Evolutionary conservation across 441 rosid species (phyloP), one percentile per base, ranked within the genome.

Genomic region (Erodium texanum): DNA sequence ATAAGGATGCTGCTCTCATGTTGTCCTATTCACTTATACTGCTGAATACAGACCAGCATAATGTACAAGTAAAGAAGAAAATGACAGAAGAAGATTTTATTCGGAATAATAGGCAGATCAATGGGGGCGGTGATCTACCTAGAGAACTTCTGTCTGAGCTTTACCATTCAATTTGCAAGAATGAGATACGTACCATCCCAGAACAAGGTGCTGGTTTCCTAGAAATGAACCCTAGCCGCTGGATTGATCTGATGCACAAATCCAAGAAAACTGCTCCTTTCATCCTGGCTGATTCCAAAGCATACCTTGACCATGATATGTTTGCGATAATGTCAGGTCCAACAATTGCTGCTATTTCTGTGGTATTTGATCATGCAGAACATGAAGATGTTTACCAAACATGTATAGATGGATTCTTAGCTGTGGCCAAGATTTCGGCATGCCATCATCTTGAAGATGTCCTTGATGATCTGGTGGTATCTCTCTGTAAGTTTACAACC

Each of bases 401-500:
- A 62, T 94, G 99, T 77, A 87, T 94, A 50, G 96, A 94, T 80
- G 99, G 99, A 71, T 94, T 88, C 83, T 80, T 91, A 74, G 97
- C 97, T 73, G 87, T 93, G 70, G 96, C 99, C 12, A 93, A 89
- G 79, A 93, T 93, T 67, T 93, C 97, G 2, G 95, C 99, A 3
- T 91, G 97, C 73, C 96, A 89, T 85, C 97, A 91, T 81, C 89
- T 93, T 70, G 96, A 87, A 86, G 96, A 93, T 76, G 99, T 93
- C 36, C 82, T 89, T 73, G 99, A 93, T 82, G 99, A 93, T 78
- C 85, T 93, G 23, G 99, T 93, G 32, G 96, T 91, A 32, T 91
- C 99, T 71, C 89, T 93, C 29, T 91, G 97, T 78, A 93, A 87
- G 79, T 93, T 93, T 87, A 91, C 99, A 41, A 86, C 96, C 64